These are phyloP conservation scores for Spironucleus salmonicida DNA, from an alignment of 208 protist genomes.

Conservation along the genomic window DNA sequence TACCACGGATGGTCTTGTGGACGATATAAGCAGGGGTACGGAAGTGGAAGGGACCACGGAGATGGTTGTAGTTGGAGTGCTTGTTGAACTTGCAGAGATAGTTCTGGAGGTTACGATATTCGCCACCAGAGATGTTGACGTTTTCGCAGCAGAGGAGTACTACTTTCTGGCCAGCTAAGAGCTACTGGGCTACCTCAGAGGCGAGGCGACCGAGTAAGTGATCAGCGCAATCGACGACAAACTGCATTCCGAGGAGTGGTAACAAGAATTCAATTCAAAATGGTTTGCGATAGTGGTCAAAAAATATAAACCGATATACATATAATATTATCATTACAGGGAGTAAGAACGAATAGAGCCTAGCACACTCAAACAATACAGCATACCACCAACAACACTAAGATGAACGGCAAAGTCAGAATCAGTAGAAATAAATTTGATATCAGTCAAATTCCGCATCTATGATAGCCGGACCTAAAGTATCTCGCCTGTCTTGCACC, in stretches of 20 bases:
- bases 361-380: too few species aligned
- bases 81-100: conserved; percentile 71
- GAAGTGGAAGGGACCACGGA: conserved; percentile 84
- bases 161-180: conserved; percentile 20
- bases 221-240: conserved; percentile 32
- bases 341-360: too few species aligned
- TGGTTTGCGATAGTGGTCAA: too few species aligned
- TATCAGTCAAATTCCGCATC: too few species aligned
- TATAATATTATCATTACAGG: too few species aligned
- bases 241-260: not conserved
- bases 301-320: too few species aligned
- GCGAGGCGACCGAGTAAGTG: conserved; percentile 37
- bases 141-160: conserved; percentile 34
- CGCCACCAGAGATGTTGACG: conserved; percentile 8
- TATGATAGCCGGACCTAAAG: too few species aligned
- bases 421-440: too few species aligned
- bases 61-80: conserved; percentile 84
- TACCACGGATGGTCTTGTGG: conserved; percentile 75
- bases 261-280: not conserved
- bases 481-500: too few species aligned
- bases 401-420: too few species aligned
- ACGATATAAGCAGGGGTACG: conserved; percentile 83
- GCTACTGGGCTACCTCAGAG: conserved; percentile 32
- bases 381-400: too few species aligned
- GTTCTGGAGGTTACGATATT: conserved; percentile 33